phyloP scores from a whole-genome alignment of 192 early-diverging fungal genomes.

The Backusella westeae region DNA sequence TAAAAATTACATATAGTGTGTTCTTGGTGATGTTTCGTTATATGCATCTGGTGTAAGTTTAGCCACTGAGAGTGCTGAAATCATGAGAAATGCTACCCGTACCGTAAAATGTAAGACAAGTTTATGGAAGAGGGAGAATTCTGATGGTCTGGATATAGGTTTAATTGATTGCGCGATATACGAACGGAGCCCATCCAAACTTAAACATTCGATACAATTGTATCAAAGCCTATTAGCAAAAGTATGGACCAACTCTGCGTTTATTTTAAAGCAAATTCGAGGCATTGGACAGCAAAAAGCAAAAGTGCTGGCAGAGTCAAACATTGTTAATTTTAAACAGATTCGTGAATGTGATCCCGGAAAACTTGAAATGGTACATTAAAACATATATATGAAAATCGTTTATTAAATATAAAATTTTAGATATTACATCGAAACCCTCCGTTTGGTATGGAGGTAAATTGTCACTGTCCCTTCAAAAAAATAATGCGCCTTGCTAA shows the following conservation, averaged over 20 bases:
- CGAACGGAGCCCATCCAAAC: conserved; percentile 1
- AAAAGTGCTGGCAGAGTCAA: conserved; percentile 42
- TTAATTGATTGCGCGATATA: conserved; percentile 32
- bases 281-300: conserved; percentile 52
- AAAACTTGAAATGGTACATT: conserved; percentile 48
- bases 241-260: conserved; percentile 51
- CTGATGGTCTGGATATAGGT: conserved; percentile 4
- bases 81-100: conserved; percentile 27
- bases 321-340: conserved; percentile 48
- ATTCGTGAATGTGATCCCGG: conserved; percentile 42
- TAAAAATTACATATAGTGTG: conserved; percentile 10
- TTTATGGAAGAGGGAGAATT: background rate
- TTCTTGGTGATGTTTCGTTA: conserved; percentile 31
- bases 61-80: conserved; percentile 17
- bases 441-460: conserved; percentile 59
- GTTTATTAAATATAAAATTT: background rate
- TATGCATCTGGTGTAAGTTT: conserved; percentile 18
- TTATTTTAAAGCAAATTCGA: conserved; percentile 54
- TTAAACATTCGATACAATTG: conserved; percentile 32
- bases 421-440: conserved; percentile 59
- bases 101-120: conserved; percentile 23
- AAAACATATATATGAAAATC: background rate
- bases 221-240: conserved; percentile 42
- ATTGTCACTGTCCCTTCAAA: background rate
- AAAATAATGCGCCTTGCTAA: background rate